These are phyloP conservation scores for Malus sylvestris DNA, from an alignment of 306 rosid genomes.

Conservation along the genomic window DNA sequence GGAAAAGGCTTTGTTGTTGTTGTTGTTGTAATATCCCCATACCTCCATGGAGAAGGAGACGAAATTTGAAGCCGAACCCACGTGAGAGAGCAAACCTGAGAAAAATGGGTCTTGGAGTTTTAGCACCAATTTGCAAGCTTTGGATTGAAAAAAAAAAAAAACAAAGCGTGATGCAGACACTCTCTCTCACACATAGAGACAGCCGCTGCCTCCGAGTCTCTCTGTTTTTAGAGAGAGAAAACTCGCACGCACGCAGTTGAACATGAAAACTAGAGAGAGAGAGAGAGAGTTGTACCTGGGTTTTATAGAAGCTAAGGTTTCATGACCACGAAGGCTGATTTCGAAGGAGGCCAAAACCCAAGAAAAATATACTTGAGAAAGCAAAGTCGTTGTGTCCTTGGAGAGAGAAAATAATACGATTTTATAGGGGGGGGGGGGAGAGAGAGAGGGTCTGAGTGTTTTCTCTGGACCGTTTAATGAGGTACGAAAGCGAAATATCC, in stretches of 20 bases:
- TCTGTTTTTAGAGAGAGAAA: not conserved
- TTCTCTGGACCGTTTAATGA: slow-evolving; percentile 27
- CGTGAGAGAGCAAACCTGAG: slow-evolving; percentile 46
- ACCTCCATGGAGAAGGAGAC: slow-evolving; percentile 42
- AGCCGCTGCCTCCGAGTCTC: not conserved
- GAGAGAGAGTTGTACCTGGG: slow-evolving; percentile 33
- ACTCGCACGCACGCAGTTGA: not conserved
- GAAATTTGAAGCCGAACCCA: slow-evolving; percentile 16
- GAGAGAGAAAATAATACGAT: not conserved
- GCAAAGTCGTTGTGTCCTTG: slow-evolving; percentile 34
- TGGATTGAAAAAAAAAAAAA: slow-evolving; percentile 27
- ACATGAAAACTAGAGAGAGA: slow-evolving; percentile 3
- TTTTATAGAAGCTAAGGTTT: slow-evolving; percentile 40
- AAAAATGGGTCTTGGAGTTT: slow-evolving; percentile 47
- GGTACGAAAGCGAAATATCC: not conserved
- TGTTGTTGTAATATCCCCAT: not conserved
- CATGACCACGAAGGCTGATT: slow-evolving; percentile 63
- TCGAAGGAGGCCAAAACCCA: slow-evolving; percentile 2
- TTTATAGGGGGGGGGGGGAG: not conserved
- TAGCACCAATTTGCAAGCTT: slow-evolving; percentile 44
- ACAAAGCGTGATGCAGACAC: slow-evolving; percentile 43
- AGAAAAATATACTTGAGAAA: slow-evolving; percentile 8
- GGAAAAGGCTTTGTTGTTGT: too few species aligned
- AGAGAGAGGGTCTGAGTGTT: not conserved
- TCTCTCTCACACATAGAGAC: not conserved